phyloP scores from a whole-genome alignment of 495 filamentous ascomycete genomes.

The Trichoderma asperelloides region DNA sequence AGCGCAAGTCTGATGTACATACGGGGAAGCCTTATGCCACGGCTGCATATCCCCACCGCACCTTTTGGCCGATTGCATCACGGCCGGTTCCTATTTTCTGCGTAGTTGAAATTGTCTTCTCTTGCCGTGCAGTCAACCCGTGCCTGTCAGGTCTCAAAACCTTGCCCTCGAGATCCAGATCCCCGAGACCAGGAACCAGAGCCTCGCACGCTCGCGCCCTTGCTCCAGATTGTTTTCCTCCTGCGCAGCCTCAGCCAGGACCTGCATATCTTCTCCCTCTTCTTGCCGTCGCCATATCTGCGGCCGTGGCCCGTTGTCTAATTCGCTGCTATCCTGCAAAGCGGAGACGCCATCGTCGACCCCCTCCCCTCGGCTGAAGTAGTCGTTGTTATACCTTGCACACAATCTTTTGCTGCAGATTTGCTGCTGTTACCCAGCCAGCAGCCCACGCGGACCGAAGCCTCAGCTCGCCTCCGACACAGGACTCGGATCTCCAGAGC shows the following conservation, averaged over 20 bases:
- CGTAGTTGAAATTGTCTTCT: background rate
- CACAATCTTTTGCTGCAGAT: conserved; percentile 4
- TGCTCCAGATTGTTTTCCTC: background rate
- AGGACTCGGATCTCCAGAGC: background rate
- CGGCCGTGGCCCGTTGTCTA: background rate
- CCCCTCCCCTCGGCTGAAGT: background rate
- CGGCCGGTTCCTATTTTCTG: no score
- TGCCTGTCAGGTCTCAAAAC: no score
- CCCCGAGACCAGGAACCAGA: background rate
- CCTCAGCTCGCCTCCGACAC: background rate
- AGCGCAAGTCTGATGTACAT: conserved; percentile 6
- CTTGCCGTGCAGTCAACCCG: no score
- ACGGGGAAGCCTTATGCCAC: conserved; percentile 1
- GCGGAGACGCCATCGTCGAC: conserved; percentile 1
- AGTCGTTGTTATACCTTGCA: background rate
- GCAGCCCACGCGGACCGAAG: background rate
- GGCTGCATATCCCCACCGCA: background rate
- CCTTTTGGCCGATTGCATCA: background rate
- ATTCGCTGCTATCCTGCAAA: background rate
- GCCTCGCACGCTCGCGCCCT: background rate
- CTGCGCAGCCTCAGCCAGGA: background rate
- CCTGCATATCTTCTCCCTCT: background rate
- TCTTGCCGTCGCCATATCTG: no score
- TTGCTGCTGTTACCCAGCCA: background rate
- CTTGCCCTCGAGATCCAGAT: no score